phyloP scores from a whole-genome alignment of 2,329 filamentous ascomycete genomes.

The Pseudogymnoascus sp. region DNA sequence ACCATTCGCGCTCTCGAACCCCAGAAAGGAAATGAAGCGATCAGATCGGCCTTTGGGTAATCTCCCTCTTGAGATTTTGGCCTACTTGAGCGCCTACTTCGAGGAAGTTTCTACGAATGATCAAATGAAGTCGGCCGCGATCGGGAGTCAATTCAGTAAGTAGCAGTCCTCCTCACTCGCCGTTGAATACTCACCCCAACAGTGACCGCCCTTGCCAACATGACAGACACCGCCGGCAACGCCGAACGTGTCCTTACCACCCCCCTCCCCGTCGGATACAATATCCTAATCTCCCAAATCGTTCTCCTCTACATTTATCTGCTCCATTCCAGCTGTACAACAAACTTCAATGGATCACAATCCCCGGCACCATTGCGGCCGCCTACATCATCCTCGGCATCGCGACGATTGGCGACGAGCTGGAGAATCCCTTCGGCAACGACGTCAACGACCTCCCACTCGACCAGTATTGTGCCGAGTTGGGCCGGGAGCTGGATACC shows the following conservation, averaged over 20 bases:
- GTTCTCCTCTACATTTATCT: slow-evolving; percentile 77
- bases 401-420: slow-evolving; percentile 66
- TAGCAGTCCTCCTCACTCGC: not conserved
- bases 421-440: slow-evolving; percentile 77
- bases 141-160: slow-evolving; percentile 24
- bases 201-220: slow-evolving; percentile 38
- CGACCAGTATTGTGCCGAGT: slow-evolving; percentile 67
- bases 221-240: slow-evolving; percentile 66
- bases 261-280: slow-evolving; percentile 74
- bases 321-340: slow-evolving; percentile 68
- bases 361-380: slow-evolving; percentile 63
- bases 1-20: slow-evolving; percentile 69
- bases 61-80: slow-evolving; percentile 73
- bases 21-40: slow-evolving; percentile 67
- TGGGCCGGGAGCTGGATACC: slow-evolving; percentile 66
- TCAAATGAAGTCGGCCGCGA: slow-evolving; percentile 26
- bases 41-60: slow-evolving; percentile 68
- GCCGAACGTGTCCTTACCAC: slow-evolving; percentile 75
- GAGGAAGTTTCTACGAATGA: slow-evolving; percentile 24
- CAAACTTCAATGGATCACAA: slow-evolving; percentile 62
- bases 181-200: slow-evolving; percentile 34
- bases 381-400: slow-evolving; percentile 80
- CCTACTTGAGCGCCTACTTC: slow-evolving; percentile 48
- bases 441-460: slow-evolving; percentile 78
- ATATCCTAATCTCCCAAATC: slow-evolving; percentile 77